Percentiles rank a stretch among this genome's conserved stretches.
Conservation (phyloP, 148 eudicot species). For the Dianthus caryophyllus region DNA sequence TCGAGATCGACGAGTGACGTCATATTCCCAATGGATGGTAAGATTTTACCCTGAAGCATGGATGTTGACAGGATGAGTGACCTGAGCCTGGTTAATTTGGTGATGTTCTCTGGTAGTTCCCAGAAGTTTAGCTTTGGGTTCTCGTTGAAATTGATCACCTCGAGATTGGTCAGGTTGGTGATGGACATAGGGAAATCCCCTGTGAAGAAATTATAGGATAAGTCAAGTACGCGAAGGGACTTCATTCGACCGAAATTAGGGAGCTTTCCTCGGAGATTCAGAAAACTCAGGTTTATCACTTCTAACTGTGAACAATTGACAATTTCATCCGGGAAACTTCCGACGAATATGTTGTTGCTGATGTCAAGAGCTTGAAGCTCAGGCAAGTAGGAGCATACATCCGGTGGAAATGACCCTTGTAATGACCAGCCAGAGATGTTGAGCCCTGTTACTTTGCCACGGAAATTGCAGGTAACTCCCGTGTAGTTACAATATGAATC, state of each 20-base stretch:
- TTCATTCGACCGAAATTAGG: slow-evolving; percentile 61
- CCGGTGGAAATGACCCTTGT: slow-evolving; percentile 55
- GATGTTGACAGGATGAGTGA: slow-evolving; percentile 51
- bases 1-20: slow-evolving; percentile 82
- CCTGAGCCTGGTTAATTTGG: slow-evolving; percentile 46
- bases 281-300: slow-evolving; percentile 52
- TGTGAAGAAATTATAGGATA: slow-evolving; percentile 51
- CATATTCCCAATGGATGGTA: slow-evolving; percentile 63
- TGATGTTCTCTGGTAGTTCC: slow-evolving; percentile 59
- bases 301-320: slow-evolving; percentile 61
- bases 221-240: slow-evolving; percentile 49
- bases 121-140: slow-evolving; percentile 42
- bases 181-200: slow-evolving; percentile 78
- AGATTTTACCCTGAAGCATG: slow-evolving; percentile 54
- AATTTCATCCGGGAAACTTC: slow-evolving; percentile 49
- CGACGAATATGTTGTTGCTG: slow-evolving; percentile 44
- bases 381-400: slow-evolving; percentile 67
- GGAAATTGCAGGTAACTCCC: slow-evolving; percentile 53
- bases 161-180: slow-evolving; percentile 64
- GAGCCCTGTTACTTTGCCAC: slow-evolving; percentile 47
- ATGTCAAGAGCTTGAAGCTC: slow-evolving; percentile 49
- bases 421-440: slow-evolving; percentile 57
- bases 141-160: slow-evolving; percentile 57
- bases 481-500: slow-evolving; percentile 47
- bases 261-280: slow-evolving; percentile 44